These are phyloP conservation scores for Emericellopsis atlantica DNA, from an alignment of 2,329 filamentous ascomycete species.

Conservation along the genomic window DNA sequence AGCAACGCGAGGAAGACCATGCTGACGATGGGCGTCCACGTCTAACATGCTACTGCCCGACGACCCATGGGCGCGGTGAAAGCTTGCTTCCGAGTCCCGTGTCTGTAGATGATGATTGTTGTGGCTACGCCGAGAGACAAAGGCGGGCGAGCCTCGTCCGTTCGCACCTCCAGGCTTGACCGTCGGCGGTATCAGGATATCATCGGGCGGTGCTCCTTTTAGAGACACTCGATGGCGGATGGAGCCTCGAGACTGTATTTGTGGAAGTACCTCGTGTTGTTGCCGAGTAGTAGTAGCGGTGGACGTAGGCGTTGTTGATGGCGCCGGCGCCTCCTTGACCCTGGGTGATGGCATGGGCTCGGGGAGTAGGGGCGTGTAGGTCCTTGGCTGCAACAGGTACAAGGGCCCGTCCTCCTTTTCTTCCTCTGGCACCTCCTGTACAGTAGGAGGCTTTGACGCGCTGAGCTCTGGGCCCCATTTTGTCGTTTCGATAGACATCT, in stretches of 20 bases:
- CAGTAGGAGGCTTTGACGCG: neutral
- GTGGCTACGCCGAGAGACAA: neutral
- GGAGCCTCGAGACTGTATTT: conserved; percentile 24
- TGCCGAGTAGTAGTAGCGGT: conserved; percentile 11
- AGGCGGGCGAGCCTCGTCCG: neutral
- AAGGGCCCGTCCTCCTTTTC: conserved; percentile 22
- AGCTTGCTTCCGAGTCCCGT: neutral
- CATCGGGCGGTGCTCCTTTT: conserved; percentile 31
- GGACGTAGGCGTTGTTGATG: conserved; percentile 1
- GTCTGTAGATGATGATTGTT: neutral
- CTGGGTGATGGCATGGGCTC: conserved; percentile 32
- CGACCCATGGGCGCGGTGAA: neutral
- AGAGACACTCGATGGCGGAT: conserved; percentile 40
- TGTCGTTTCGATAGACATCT: neutral
- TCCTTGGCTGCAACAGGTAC: conserved; percentile 43
- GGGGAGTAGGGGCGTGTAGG: conserved; percentile 40
- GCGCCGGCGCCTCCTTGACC: conserved; percentile 11
- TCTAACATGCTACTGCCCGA: conserved; percentile 6
- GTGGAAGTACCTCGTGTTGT: too few relatives aligned
- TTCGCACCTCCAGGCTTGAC: too few relatives aligned
- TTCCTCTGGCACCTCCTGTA: conserved; percentile 1
- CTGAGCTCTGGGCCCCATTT: neutral
- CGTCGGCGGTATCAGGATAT: neutral
- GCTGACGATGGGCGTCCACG: neutral
- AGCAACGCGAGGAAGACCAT: conserved; percentile 7